Evolutionary conservation across 2,329 filamentous ascomycete species (phyloP).

Genomic region (Cladosporium sp.): DNA sequence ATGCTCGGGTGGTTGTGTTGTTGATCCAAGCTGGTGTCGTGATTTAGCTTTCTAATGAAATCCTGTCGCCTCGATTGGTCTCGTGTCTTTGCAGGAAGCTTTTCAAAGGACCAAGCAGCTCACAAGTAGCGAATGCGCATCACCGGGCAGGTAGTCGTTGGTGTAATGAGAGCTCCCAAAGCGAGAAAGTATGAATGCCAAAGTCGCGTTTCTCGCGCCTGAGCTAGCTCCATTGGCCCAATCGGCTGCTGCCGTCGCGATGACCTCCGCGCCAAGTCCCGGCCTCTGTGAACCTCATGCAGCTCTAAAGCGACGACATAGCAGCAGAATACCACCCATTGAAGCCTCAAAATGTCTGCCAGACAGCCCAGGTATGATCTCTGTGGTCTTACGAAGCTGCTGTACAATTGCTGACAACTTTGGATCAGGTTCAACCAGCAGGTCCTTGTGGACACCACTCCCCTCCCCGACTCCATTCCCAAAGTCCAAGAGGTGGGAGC

Average conservation of each 20-base stretch:
- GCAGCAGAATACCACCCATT: slow-evolving; percentile 7
- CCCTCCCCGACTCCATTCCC: slow-evolving; percentile 85
- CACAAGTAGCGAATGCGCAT: too few relatives aligned
- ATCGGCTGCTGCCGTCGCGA: slow-evolving; percentile 8
- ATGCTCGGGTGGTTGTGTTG: not conserved
- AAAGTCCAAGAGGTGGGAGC: slow-evolving; percentile 89
- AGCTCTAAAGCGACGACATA: slow-evolving; percentile 6
- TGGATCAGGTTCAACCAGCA: slow-evolving; percentile 83
- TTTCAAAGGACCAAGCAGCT: too few relatives aligned
- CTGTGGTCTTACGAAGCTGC: slow-evolving; percentile 16
- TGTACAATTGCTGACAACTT: not conserved
- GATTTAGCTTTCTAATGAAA: too few relatives aligned
- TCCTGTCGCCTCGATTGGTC: too few relatives aligned
- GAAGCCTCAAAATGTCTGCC: slow-evolving; percentile 49
- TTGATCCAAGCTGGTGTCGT: not conserved
- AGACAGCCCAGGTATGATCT: slow-evolving; percentile 52
- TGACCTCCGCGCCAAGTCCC: slow-evolving; percentile 7
- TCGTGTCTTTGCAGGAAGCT: too few relatives aligned
- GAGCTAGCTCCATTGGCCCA: slow-evolving; percentile 1
- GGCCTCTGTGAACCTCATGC: slow-evolving; percentile 3
- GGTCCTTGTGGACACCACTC: slow-evolving; percentile 90
- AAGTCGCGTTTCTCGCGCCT: slow-evolving; percentile 7
- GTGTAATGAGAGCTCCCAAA: not conserved
- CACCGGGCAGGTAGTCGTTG: too few relatives aligned
- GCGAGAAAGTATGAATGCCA: slow-evolving; percentile 4